These are phyloP conservation scores for Epicoccum sorghinum DNA, from an alignment of 2,329 filamentous ascomycete genomes.

Conservation along the genomic window DNA sequence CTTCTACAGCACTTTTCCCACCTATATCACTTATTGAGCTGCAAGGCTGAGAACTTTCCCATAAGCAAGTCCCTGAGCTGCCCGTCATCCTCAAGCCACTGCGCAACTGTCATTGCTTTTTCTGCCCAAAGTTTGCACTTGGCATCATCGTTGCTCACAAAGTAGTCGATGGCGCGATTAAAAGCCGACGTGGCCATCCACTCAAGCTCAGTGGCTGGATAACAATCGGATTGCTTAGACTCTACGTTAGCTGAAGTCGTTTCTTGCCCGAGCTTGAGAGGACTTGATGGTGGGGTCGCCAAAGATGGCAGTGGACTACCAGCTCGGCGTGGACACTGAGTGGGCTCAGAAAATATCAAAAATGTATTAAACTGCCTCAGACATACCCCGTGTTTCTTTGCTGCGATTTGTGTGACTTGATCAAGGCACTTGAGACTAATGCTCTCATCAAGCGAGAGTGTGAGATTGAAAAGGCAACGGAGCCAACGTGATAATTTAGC, in stretches of 20 bases:
- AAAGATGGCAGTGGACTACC: background rate
- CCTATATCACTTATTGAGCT: conserved; percentile 38
- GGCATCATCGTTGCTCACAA: conserved; percentile 56
- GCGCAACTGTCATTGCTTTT: conserved; percentile 67
- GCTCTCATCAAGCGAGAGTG: conserved; percentile 62
- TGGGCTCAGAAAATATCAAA: conserved; percentile 9
- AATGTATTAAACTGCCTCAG: background rate
- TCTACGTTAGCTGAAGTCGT: conserved; percentile 28
- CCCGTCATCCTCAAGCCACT: conserved; percentile 61
- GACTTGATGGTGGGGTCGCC: conserved; percentile 23
- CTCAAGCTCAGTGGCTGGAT: conserved; percentile 72
- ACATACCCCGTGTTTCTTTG: conserved; percentile 37
- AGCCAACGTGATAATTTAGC: conserved; percentile 75
- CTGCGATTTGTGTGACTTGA: conserved; percentile 59
- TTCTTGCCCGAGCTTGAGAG: conserved; percentile 9
- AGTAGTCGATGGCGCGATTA: conserved; percentile 72
- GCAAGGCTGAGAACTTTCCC: conserved; percentile 59
- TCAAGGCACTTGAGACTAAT: conserved; percentile 67
- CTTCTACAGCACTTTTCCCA: no score
- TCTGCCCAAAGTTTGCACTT: conserved; percentile 66
- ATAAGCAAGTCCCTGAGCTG: conserved; percentile 35
- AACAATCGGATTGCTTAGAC: conserved; percentile 52
- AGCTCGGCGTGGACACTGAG: conserved; percentile 2
- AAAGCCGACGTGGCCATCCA: conserved; percentile 70
- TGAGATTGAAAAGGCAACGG: conserved; percentile 74